Evolutionary conservation across 1,139 yeast genomes (phyloP), one percentile per base, ranked within the genome.

Genomic region (Debaryomyces udenii): DNA sequence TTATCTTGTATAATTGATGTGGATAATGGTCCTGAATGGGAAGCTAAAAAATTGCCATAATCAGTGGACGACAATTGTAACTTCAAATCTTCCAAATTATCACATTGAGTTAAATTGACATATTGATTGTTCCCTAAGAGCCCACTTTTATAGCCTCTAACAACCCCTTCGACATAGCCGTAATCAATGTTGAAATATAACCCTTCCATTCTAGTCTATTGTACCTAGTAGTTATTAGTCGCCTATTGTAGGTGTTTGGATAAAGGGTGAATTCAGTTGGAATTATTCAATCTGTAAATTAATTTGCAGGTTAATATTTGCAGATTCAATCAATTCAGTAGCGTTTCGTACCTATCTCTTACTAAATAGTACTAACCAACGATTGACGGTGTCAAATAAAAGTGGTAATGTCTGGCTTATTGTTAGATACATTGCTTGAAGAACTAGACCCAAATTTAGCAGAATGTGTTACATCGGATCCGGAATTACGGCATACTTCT

Each of bases 41-140:
- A 86, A 22, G 95, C 77, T 49, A 94, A 71, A 57, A 91, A 89
- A 66, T 86, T 87, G 35, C 97, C 96, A 65, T 94, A 94, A 58
- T 93, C 99, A 5, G 99, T 91, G 27, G 97, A 89, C 3, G 96
- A 86, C 45, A 94, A 76, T 69, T 94, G 99, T 45, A 94, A 74
- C 66, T 90, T 93, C 57, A 94, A 75, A 66, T 94, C 99, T 42
- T 93, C 99, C 49, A 94, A 75, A 34, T 87, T 82, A 57, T 93
- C 99, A 68, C 99, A 94, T 64, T 94, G 99, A 9, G 98, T 88
- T 59, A 94, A 70, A 66, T 93, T 93, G 58, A 86, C 76, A 63
- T 94, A 94, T 64, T 90, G 97, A 51, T 84, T 80, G 31, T 80
- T 66, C 5, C 84, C 80, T 38, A 94, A 64, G 31, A 94, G 75